phyloP scores from a whole-genome alignment of 225 moss, liverwort and hornwort genomes.

The Thuidium tamariscinum region DNA sequence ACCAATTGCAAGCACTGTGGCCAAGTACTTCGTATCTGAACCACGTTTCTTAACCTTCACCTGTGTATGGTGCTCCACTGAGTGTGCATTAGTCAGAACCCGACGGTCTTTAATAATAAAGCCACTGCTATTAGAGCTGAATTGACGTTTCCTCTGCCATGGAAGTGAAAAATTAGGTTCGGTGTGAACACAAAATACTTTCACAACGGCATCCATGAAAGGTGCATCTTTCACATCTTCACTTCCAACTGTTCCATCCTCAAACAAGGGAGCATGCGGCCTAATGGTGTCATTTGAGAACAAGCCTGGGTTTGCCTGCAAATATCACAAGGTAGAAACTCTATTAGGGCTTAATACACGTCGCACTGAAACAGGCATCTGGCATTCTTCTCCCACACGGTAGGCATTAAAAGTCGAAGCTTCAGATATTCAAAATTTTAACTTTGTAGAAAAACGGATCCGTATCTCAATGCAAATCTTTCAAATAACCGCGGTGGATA shows the following conservation, averaged over 20 bases:
- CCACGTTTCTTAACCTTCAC: constrained; percentile 99
- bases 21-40: constrained; percentile 94
- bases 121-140: constrained; percentile 95
- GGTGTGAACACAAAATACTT: constrained; percentile 97
- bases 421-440: neutral
- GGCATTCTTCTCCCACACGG: neutral
- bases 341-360: neutral
- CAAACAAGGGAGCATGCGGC: constrained; percentile 43
- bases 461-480: neutral
- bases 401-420: neutral
- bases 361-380: neutral
- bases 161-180: constrained; percentile 97
- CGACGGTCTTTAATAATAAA: constrained; percentile 85
- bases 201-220: constrained; percentile 99
- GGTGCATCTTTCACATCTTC: constrained; percentile 98
- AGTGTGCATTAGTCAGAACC: constrained; percentile 96
- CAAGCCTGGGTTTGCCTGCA: constrained; percentile 44
- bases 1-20: constrained; percentile 94
- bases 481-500: neutral
- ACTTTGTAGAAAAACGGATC: neutral
- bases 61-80: constrained; percentile 98
- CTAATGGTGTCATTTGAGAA: constrained; percentile 48
- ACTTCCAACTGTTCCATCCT: constrained; percentile 58
- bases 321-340: neutral
- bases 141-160: constrained; percentile 97